Evolutionary conservation across 2,329 filamentous ascomycete genomes (phyloP).

Genomic region (Penicillium verrucosum): DNA sequence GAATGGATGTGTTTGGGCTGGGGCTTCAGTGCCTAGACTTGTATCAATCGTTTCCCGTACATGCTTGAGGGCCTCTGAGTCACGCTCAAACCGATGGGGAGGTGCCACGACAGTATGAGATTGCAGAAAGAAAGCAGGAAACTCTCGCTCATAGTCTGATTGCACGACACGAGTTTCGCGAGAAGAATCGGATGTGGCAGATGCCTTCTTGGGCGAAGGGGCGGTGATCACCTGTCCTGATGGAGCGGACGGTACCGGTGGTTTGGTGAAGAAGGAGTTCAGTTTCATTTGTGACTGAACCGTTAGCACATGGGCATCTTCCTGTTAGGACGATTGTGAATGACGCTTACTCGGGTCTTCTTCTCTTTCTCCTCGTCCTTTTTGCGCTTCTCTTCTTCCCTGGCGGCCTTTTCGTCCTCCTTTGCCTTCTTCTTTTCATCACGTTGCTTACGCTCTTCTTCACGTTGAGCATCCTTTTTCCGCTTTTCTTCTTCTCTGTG

Average conservation of each 20-base stretch:
- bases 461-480: conserved; percentile 35
- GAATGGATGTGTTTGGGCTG: conserved; percentile 21
- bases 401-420: conserved; percentile 44
- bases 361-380: conserved; percentile 49
- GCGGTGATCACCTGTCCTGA: conserved; percentile 16
- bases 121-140: conserved; percentile 78
- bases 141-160: conserved; percentile 65
- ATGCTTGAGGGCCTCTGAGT: conserved; percentile 57
- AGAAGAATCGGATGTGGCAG: conserved; percentile 7
- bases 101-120: conserved; percentile 69
- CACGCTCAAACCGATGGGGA: conserved; percentile 53
- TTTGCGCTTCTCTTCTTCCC: conserved; percentile 47
- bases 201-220: conserved; percentile 30
- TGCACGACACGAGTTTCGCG: conserved; percentile 20
- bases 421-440: conserved; percentile 45
- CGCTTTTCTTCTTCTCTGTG: conserved; percentile 23
- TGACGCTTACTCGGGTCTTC: conserved; percentile 43
- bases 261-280: conserved; percentile 51
- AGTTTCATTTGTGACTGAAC: conserved; percentile 49
- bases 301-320: conserved; percentile 13
- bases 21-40: conserved; percentile 22
- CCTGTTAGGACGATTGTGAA: neutral
- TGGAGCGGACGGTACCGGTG: conserved; percentile 29
- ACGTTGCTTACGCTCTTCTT: conserved; percentile 47
- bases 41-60: conserved; percentile 50